Percentiles rank a stretch among this genome's conserved stretches.
phyloP scores from a whole-genome alignment of 371 early-diverging fungal species.

The Sporodiniella umbellata region DNA sequence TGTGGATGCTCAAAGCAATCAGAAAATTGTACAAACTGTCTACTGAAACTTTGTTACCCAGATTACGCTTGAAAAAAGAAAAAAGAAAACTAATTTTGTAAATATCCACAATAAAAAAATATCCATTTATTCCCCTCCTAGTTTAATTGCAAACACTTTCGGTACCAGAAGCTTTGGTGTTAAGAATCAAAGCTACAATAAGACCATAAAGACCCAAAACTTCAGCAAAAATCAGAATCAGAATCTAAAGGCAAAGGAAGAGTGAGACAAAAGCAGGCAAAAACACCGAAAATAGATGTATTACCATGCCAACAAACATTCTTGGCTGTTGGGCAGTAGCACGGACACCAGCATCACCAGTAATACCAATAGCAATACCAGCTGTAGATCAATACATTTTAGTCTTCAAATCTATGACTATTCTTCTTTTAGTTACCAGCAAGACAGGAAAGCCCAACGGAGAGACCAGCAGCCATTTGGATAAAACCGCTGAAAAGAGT shows the following conservation, averaged over 20 bases:
- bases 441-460: conserved; percentile 87
- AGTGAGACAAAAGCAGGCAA: conserved; percentile 1
- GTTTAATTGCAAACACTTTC: conserved; percentile 18
- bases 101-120: not conserved
- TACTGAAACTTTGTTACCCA: not conserved
- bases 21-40: conserved; percentile 26
- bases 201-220: conserved; percentile 90
- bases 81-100: not conserved
- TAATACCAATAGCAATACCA: conserved; percentile 94
- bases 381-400: conserved; percentile 34
- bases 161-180: conserved; percentile 68
- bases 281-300: not conserved
- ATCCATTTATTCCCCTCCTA: conserved; percentile 3
- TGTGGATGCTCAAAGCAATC: conserved; percentile 19
- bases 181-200: conserved; percentile 92
- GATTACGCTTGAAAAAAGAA: not conserved
- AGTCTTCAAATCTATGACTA: not conserved
- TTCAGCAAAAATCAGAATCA: conserved; percentile 97
- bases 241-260: conserved; percentile 28
- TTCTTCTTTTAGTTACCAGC: conserved; percentile 34
- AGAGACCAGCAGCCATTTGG: conserved; percentile 89
- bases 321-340: conserved; percentile 88
- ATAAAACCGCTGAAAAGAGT: conserved; percentile 73
- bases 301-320: conserved; percentile 87
- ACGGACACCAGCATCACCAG: conserved; percentile 92